Conservation (phyloP, 345 rosid species). For the Eucalyptus pauciflora region DNA sequence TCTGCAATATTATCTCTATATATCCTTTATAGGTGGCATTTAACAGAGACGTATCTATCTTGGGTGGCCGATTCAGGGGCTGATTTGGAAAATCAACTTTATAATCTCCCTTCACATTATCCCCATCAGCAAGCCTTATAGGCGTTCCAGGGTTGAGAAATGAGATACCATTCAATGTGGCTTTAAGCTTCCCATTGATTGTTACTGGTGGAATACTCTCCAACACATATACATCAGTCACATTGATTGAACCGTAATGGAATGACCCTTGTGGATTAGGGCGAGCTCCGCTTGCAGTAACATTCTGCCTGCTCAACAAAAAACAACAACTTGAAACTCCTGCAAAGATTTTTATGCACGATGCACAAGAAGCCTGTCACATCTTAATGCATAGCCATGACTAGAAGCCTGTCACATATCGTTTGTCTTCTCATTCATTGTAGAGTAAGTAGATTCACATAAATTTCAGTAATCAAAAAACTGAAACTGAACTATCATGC, state of each 20-base stretch:
- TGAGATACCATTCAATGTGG: slow-evolving; percentile 81
- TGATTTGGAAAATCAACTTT: slow-evolving; percentile 75
- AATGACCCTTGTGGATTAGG: slow-evolving; percentile 97
- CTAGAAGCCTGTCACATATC: neutral
- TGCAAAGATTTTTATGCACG: neutral
- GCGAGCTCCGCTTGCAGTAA: slow-evolving; percentile 91
- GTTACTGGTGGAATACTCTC: slow-evolving; percentile 56
- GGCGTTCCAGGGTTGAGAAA: slow-evolving; percentile 66
- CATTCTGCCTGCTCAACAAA: slow-evolving; percentile 52
- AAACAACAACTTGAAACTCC: neutral
- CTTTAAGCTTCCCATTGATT: slow-evolving; percentile 46
- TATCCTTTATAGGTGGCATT: slow-evolving; percentile 91
- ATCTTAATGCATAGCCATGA: neutral
- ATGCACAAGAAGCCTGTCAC: neutral
- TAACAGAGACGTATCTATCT: slow-evolving; percentile 52
- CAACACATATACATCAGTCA: slow-evolving; percentile 59
- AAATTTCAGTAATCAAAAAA: neutral
- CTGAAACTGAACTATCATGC: neutral
- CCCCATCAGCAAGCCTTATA: slow-evolving; percentile 60
- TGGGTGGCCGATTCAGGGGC: slow-evolving; percentile 53
- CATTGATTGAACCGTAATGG: slow-evolving; percentile 81
- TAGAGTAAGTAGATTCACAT: neutral
- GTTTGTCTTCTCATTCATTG: neutral
- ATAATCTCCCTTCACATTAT: slow-evolving; percentile 67
- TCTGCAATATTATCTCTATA: slow-evolving; percentile 76